Conservation (phyloP, 1,139 yeast genomes). For the Debaryomycetaceae sp. region DNA sequence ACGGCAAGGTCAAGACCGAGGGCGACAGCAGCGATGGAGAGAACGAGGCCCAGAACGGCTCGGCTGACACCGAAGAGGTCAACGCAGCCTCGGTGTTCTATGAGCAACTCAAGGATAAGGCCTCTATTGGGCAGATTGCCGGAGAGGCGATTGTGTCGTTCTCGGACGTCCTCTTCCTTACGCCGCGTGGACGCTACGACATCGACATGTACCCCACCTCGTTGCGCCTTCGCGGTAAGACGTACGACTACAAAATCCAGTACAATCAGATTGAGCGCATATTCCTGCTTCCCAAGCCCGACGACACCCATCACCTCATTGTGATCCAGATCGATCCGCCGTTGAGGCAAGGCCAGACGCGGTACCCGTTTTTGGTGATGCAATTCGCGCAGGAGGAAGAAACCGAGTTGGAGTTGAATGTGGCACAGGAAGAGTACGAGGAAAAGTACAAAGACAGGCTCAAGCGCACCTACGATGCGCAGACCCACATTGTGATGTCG, state of each 20-base stretch:
- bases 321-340: constrained; percentile 95
- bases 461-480: constrained; percentile 73
- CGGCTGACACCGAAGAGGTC: constrained; percentile 41
- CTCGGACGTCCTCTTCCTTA: constrained; percentile 84
- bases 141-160: constrained; percentile 97
- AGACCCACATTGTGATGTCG: constrained; percentile 81
- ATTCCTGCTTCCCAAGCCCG: constrained; percentile 90
- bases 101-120: constrained; percentile 87
- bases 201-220: constrained; percentile 89
- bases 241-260: constrained; percentile 94
- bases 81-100: constrained; percentile 82
- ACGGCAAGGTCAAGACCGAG: constrained; percentile 26
- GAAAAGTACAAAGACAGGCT: constrained; percentile 72
- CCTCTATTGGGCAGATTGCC: constrained; percentile 93
- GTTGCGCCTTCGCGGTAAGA: constrained; percentile 91
- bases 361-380: constrained; percentile 86
- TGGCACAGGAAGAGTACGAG: constrained; percentile 79
- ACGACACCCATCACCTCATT: constrained; percentile 83
- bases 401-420: constrained; percentile 82
- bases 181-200: constrained; percentile 98
- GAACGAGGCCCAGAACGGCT: constrained; percentile 26
- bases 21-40: constrained; percentile 17
- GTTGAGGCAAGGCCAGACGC: constrained; percentile 82
- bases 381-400: constrained; percentile 91
- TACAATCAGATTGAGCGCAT: constrained; percentile 87